Base-by-base conservation (phyloP, 352 stramenopile genomes). In the Blastocystis sp. region DNA sequence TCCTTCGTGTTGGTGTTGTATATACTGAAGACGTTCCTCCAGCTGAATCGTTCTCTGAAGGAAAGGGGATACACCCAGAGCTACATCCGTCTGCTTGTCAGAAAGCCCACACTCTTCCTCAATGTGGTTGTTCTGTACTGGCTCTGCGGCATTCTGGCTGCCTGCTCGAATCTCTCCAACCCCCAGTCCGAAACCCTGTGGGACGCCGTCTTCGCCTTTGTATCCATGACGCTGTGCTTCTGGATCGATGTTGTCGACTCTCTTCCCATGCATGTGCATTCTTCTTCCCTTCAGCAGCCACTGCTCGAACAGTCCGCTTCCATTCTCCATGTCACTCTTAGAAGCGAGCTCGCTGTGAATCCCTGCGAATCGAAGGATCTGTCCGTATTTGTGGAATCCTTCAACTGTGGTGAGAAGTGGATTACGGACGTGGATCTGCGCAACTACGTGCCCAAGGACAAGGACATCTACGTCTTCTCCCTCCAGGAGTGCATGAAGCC, bases 401-500 rank as follows among this genome's bases (percentile, higher is more conserved):
- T 62, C 40, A 79, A 79, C 40, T 79, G 69, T 34, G 69, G 69
- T 14, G 69, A 79, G 38, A 79, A 60, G 10, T 60, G 3, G 11
- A 14, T 79, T 7, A 34, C 41, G 19, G 23, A 43, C 7, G 60
- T 23, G 2, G 69, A 79, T 19, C 69, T 79, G 7, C 21, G 21
- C 17, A 2, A 60, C 60, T 40, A 10, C 28, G 14, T 79, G 17
- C 69, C 69, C 11, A 48, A 60, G n/a, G 48, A 28, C 43, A 79
- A 64, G 41, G 69, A 79, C 69, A 11, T 79, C 45, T 79, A 79
- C n/a, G 5, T 79, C 2, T 79, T 79, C 43, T 60, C 69, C 28
- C 43, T 79, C 10, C 69, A 79, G 43, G 69, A 79, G 60, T 79
- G 69, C 52, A 60, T 60, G 11, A 65, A 60, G 28, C 14, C 69